These are phyloP conservation scores for Monosporozyma unispora DNA, from an alignment of 805 yeast species.

Conservation along the genomic window DNA sequence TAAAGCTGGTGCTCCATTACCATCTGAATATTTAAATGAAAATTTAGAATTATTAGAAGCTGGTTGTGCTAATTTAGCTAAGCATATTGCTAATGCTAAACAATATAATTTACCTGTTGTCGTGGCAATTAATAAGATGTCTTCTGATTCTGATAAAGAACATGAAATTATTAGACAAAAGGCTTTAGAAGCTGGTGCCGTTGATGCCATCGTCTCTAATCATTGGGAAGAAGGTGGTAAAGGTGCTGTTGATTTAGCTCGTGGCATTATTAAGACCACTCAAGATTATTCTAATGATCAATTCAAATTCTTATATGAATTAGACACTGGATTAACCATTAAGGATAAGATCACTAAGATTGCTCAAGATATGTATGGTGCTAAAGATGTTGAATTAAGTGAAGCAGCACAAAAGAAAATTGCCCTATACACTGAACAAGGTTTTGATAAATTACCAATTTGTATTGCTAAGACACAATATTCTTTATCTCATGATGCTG, in stretches of 20 bases:
- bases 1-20: slow-evolving; percentile 86
- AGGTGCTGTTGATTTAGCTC: slow-evolving; percentile 80
- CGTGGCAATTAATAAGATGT: slow-evolving; percentile 86
- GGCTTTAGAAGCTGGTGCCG: slow-evolving; percentile 86
- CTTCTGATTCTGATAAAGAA: slow-evolving; percentile 73
- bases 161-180: slow-evolving; percentile 70
- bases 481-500: slow-evolving; percentile 89
- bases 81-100: slow-evolving; percentile 80
- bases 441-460: slow-evolving; percentile 83
- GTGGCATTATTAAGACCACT: slow-evolving; percentile 71
- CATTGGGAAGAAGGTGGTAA: slow-evolving; percentile 96
- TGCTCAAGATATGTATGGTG: slow-evolving; percentile 90
- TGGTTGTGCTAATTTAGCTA: slow-evolving; percentile 83
- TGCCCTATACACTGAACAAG: slow-evolving; percentile 74
- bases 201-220: slow-evolving; percentile 79
- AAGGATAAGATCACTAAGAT: slow-evolving; percentile 73
- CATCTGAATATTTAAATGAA: slow-evolving; percentile 71
- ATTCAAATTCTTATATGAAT: slow-evolving; percentile 58
- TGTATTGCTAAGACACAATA: slow-evolving; percentile 98
- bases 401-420: slow-evolving; percentile 77
- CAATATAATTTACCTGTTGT: slow-evolving; percentile 86
- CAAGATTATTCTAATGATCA: slow-evolving; percentile 38
- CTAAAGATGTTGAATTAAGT: slow-evolving; percentile 68
- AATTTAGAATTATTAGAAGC: slow-evolving; percentile 65
- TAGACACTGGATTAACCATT: slow-evolving; percentile 48